Percentiles rank a stretch among this genome's conserved stretches.
These are phyloP conservation scores for Entomortierella lignicola DNA, from an alignment of 192 early-diverging fungal species.

Conservation along the genomic window DNA sequence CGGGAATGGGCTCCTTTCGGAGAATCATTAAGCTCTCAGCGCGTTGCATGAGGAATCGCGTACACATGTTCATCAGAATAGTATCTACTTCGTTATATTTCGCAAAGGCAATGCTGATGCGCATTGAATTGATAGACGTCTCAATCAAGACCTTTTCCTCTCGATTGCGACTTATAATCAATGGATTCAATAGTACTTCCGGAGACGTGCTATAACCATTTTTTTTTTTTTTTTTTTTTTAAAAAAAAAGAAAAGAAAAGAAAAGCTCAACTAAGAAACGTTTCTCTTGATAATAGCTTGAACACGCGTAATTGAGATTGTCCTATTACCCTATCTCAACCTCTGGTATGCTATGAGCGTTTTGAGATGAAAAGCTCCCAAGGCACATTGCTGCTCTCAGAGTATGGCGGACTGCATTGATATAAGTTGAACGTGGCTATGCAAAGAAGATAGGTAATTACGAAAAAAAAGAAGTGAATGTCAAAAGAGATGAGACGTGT, in stretches of 20 bases:
- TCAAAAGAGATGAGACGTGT: too few species aligned
- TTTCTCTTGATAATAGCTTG: too few species aligned
- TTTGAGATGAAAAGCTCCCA: constrained; percentile 3
- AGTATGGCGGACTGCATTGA: neutral
- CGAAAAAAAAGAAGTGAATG: too few species aligned
- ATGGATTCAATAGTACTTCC: neutral
- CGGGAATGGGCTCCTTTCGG: neutral
- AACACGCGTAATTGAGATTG: too few species aligned
- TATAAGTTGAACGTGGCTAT: too few species aligned
- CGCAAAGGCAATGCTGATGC: constrained; percentile 2
- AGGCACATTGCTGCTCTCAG: constrained; percentile 2
- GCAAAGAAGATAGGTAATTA: too few species aligned
- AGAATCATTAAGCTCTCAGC: constrained; percentile 6
- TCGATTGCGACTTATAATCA: neutral
- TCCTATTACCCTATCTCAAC: neutral
- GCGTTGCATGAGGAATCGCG: constrained; percentile 8
- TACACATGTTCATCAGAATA: neutral
- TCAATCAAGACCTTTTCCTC: neutral
- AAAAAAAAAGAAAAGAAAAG: too few species aligned
- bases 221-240: too few species aligned
- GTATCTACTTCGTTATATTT: neutral
- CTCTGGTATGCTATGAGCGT: neutral
- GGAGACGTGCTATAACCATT: neutral
- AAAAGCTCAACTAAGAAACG: too few species aligned
- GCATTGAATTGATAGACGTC: neutral